phyloP scores from a whole-genome alignment of 2,329 filamentous ascomycete species.

The Diaporthe sp. region DNA sequence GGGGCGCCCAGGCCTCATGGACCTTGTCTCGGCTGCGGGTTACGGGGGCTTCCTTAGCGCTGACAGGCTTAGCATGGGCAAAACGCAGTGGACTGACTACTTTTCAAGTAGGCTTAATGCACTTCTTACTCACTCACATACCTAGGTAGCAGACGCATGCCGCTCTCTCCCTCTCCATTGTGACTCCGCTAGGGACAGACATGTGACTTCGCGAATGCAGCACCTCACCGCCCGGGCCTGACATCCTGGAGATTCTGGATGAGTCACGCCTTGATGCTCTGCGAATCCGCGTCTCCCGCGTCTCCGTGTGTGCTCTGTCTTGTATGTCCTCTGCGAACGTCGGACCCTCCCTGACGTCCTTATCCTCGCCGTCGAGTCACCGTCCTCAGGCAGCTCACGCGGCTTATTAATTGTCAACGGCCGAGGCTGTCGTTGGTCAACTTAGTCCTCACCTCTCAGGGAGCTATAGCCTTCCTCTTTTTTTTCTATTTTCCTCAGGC shows the following conservation, averaged over 20 bases:
- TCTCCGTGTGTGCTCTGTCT: neutral
- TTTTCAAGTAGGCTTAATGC: slow-evolving; percentile 9
- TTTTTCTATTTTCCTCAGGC: slow-evolving; percentile 3
- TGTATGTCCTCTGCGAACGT: neutral
- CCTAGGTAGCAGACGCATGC: neutral
- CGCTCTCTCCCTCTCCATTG: neutral
- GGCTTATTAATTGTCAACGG: slow-evolving; percentile 21
- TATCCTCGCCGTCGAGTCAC: slow-evolving; percentile 28
- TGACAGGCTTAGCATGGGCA: neutral
- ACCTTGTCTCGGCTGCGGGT: slow-evolving; percentile 1
- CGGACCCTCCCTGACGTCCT: slow-evolving; percentile 2
- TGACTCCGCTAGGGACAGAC: neutral
- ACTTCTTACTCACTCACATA: neutral
- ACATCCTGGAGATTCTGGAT: neutral
- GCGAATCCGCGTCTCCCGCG: slow-evolving; percentile 28
- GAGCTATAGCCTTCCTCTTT: neutral
- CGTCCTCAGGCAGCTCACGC: slow-evolving; percentile 10
- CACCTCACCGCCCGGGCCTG: neutral
- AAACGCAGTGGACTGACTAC: neutral
- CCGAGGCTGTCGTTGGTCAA: slow-evolving; percentile 8
- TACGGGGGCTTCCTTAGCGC: neutral
- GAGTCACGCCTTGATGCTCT: slow-evolving; percentile 19
- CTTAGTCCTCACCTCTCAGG: neutral
- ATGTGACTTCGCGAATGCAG: slow-evolving; percentile 34
- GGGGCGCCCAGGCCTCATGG: neutral